Evolutionary conservation across 1,139 yeast genomes (phyloP).

Genomic region (Casaregolazyma lundiana): DNA sequence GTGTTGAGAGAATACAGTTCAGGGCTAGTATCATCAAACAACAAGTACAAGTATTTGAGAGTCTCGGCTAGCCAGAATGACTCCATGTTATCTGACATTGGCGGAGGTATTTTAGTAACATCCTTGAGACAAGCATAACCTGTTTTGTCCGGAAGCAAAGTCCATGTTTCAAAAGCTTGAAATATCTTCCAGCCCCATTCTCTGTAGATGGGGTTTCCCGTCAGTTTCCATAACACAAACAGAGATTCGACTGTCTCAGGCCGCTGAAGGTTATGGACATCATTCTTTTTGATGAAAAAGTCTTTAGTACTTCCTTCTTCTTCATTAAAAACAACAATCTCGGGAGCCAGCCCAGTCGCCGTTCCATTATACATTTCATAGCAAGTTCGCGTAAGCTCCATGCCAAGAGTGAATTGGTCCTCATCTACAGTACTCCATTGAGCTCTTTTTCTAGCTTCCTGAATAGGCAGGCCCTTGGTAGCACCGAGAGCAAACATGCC

Average conservation of each 20-base stretch:
- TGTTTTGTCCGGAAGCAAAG: slow-evolving; percentile 51
- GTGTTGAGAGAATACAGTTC: slow-evolving; percentile 52
- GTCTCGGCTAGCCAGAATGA: slow-evolving; percentile 96
- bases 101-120: slow-evolving; percentile 51
- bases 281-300: slow-evolving; percentile 64
- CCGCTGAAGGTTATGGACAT: slow-evolving; percentile 80
- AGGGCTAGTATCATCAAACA: slow-evolving; percentile 67
- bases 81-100: slow-evolving; percentile 69
- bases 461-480: slow-evolving; percentile 61
- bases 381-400: slow-evolving; percentile 75
- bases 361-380: slow-evolving; percentile 75
- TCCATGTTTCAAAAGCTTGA: slow-evolving; percentile 58
- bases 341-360: slow-evolving; percentile 80
- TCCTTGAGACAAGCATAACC: slow-evolving; percentile 67
- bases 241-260: slow-evolving; percentile 94
- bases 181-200: slow-evolving; percentile 90
- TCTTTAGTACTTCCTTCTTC: slow-evolving; percentile 42
- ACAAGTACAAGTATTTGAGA: slow-evolving; percentile 74
- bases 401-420: slow-evolving; percentile 63
- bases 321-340: slow-evolving; percentile 74
- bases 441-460: slow-evolving; percentile 42
- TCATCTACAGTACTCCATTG: slow-evolving; percentile 47
- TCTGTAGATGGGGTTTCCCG: slow-evolving; percentile 77
- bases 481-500: slow-evolving; percentile 90
- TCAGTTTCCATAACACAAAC: slow-evolving; percentile 72